Percentiles rank a stretch among this genome's conserved stretches.
These are phyloP conservation scores for Silybum marianum DNA, from an alignment of 129 eudicot species.

Conservation along the genomic window DNA sequence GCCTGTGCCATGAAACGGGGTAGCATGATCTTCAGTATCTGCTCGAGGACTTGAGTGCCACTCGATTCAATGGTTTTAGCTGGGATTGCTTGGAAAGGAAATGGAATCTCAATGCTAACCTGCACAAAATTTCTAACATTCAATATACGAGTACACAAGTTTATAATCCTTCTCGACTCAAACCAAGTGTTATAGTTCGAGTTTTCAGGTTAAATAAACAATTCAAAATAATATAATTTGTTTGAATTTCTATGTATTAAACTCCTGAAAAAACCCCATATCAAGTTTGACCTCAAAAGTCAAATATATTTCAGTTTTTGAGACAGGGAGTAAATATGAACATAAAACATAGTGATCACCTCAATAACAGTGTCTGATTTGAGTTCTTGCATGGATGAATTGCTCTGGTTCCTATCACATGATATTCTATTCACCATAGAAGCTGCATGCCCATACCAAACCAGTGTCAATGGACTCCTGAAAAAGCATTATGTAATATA, in stretches of 20 bases:
- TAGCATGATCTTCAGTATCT: slow-evolving; percentile 84
- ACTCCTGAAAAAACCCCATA: not conserved
- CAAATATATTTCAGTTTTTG: not conserved
- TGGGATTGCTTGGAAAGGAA: slow-evolving; percentile 88
- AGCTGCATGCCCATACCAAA: slow-evolving; percentile 99
- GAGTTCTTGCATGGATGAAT: slow-evolving; percentile 62
- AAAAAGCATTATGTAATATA: slow-evolving; percentile 60
- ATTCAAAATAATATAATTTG: not conserved
- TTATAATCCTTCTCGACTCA: too few species aligned
- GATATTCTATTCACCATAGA: slow-evolving; percentile 89
- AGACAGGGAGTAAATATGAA: not conserved
- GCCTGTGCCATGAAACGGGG: slow-evolving; percentile 95
- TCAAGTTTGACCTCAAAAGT: not conserved
- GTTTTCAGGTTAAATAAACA: not conserved
- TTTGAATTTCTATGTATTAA: not conserved
- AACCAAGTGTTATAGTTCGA: too few species aligned
- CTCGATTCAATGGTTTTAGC: slow-evolving; percentile 73
- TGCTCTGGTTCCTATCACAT: slow-evolving; percentile 50
- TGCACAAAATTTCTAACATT: slow-evolving; percentile 29
- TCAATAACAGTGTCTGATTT: slow-evolving; percentile 87
- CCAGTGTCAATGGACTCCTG: slow-evolving; percentile 96
- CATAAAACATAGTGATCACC: slow-evolving; percentile 37
- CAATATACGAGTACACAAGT: not conserved
- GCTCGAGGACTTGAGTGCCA: slow-evolving; percentile 93
- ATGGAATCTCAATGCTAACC: slow-evolving; percentile 93